Evolutionary conservation across 305 asterid species (phyloP), one percentile per base, ranked within the genome.

Genomic region (Fraxinus dipetala): DNA sequence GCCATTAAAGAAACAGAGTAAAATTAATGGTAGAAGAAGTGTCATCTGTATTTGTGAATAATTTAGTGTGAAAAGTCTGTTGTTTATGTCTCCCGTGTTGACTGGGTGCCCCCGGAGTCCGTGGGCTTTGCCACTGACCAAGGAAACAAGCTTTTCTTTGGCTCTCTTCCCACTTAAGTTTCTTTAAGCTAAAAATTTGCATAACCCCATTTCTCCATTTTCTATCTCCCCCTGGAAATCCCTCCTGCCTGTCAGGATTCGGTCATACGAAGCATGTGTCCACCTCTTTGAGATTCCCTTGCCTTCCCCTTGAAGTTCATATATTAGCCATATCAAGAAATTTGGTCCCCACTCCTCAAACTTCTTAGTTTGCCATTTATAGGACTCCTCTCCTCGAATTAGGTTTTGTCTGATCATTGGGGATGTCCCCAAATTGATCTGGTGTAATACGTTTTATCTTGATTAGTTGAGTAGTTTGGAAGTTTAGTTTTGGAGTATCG

Each of bases 91-190:
- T 89, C 94, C 95, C 88, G 82, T 81, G 92, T 91, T 94, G 90
- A 90, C 93, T 85, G 83, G 91, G 90, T 86, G 69, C 32, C 80
- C 85, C 97, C 98, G 94, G 86, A 86, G 87, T 92, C 93, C 86
- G 88, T 89, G 99, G 98, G 90, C 93, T 88, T 92, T 95, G 99
- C 98, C 92, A 88, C 87, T 92, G 90, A 87, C 91, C 92, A 90
- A 91, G 99, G 98, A 91, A 90, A 95, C 98, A 93, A 48, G 77
- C 73, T 89, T 85, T 87, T 86, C 79, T 84, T 26, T 85, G 80
- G 85, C 88, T 91, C 95, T 86, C 92, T 92, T 91, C 91, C 87
- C 90, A 81, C 87, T 87, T 87, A 92, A 90, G 90, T 83, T 89
- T 89, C 85, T 91, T 88, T 92, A 67, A 67, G 20, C 80, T 74